phyloP scores from a whole-genome alignment of 169 alveolate genomes.

The Ichthyophthirius multifiliis region DNA sequence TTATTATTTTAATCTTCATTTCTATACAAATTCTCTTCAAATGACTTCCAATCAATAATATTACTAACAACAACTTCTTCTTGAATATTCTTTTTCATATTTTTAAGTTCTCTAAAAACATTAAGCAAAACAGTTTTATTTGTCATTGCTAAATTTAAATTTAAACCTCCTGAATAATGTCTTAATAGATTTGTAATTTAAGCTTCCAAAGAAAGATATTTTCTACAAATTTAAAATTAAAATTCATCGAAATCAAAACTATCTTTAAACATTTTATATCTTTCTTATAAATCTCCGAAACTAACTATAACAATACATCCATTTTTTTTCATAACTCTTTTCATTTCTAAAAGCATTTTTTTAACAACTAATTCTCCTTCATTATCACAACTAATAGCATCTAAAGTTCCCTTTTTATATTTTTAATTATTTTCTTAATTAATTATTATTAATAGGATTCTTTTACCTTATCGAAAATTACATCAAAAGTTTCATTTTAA shows the following conservation, averaged over 20 bases:
- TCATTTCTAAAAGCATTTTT: not conserved
- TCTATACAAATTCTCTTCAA: not conserved
- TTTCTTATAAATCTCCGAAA: not conserved
- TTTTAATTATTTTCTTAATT: not conserved
- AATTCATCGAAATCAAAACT: not conserved
- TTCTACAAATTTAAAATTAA: not conserved
- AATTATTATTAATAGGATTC: not conserved
- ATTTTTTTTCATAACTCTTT: not conserved
- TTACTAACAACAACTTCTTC: not conserved
- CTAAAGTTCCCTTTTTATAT: not conserved
- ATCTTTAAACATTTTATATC: not conserved
- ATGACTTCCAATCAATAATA: not conserved
- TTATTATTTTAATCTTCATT: not conserved
- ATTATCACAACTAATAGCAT: not conserved
- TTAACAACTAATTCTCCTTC: not conserved
- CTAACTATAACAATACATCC: not conserved
- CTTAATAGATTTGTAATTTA: not conserved
- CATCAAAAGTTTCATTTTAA: slow-evolving; percentile 19
- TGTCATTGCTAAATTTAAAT: not conserved
- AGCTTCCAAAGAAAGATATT: not conserved
- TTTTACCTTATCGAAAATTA: slow-evolving; percentile 31
- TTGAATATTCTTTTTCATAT: not conserved
- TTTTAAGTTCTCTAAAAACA: not conserved
- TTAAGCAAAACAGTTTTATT: not conserved
- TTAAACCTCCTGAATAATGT: not conserved